These are phyloP conservation scores for Rhynchosporium graminicola DNA, from an alignment of 2,329 filamentous ascomycete species.

Conservation along the genomic window DNA sequence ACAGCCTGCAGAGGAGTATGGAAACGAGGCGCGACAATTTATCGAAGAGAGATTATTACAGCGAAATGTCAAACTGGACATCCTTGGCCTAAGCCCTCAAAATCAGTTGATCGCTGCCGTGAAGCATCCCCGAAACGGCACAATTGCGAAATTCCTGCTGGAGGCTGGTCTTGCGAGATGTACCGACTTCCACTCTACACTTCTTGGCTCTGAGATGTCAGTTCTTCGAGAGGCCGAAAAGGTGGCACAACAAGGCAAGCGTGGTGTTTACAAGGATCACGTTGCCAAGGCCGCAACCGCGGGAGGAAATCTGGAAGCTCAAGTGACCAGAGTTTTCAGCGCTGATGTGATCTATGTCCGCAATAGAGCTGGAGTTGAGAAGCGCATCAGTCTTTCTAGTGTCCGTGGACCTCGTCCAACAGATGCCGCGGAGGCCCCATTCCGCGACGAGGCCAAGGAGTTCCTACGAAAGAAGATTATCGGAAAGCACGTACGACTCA, in stretches of 20 bases:
- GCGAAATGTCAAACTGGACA: conserved; percentile 76
- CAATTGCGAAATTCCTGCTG: conserved; percentile 88
- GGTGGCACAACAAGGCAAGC: conserved; percentile 72
- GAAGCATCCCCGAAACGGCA: conserved; percentile 78
- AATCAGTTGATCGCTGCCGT: conserved; percentile 87
- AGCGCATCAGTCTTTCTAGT: conserved; percentile 89
- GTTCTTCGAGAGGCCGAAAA: conserved; percentile 83
- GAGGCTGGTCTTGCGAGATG: conserved; percentile 88
- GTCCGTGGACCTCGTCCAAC: conserved; percentile 88
- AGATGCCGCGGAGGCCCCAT: conserved; percentile 84
- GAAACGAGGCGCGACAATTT: conserved; percentile 84
- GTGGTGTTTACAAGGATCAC: conserved; percentile 80
- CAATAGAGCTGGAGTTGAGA: conserved; percentile 82
- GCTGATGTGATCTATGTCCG: conserved; percentile 88
- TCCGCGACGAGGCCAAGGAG: conserved; percentile 92
- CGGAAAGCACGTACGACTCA: conserved; percentile 90
- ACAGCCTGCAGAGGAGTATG: conserved; percentile 84
- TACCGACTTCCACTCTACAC: conserved; percentile 92
- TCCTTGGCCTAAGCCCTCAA: conserved; percentile 86
- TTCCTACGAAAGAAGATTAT: conserved; percentile 92
- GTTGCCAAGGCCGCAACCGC: conserved; percentile 66
- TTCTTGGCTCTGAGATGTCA: conserved; percentile 88
- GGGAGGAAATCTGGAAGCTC: conserved; percentile 71
- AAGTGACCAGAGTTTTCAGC: conserved; percentile 80
- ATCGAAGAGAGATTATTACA: conserved; percentile 86